Evolutionary conservation across 495 filamentous ascomycete species (phyloP), one percentile per base, ranked within the genome.

Genomic region (Hypoxylon trugodes): DNA sequence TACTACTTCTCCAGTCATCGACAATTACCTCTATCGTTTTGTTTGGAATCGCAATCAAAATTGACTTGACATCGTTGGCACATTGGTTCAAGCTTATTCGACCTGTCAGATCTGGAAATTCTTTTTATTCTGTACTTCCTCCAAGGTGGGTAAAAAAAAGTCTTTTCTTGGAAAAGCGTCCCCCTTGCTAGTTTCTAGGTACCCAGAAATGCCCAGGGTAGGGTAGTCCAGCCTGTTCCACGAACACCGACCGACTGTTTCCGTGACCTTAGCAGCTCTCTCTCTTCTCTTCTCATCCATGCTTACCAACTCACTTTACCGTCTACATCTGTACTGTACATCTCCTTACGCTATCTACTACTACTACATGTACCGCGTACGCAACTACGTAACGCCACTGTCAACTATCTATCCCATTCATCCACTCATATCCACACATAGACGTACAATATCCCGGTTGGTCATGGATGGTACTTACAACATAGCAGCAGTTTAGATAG

Each of bases 401-500:
- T 61, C 57, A 47, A 66, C 56, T 24, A 30, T 33, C 15, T 26
- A 58, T 10, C 28, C 35, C 45, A 28, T 30, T 26, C 30, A 52
- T 48, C 30, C 25, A 51, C 46, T n/a, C n/a, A n/a, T n/a, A n/a
- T n/a, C n/a, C n/a, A n/a, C n/a, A n/a, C n/a, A n/a, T n/a, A n/a
- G n/a, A 41, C 42, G 13, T 40, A 56, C 51, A 61, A 49, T 49
- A 65, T 58, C 63, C 63, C 41, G 33, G 55, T 25, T 45, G 32
- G 16, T 32, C 49, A 42, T 54, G 56, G 56, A 51, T 61, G 41
- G 35, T 54, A 60, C 62, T 49, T 66, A 66, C 51, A 26, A 51
- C 6, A 24, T 51, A 45, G 38, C 13, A 66, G 45, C 56, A 56
- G 56, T 41, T 46, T 66, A 66, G 51, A 49, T 58, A 62, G 38